Base-by-base conservation (phyloP, 306 rosid genomes). In the Gastrolobium bilobum region DNA sequence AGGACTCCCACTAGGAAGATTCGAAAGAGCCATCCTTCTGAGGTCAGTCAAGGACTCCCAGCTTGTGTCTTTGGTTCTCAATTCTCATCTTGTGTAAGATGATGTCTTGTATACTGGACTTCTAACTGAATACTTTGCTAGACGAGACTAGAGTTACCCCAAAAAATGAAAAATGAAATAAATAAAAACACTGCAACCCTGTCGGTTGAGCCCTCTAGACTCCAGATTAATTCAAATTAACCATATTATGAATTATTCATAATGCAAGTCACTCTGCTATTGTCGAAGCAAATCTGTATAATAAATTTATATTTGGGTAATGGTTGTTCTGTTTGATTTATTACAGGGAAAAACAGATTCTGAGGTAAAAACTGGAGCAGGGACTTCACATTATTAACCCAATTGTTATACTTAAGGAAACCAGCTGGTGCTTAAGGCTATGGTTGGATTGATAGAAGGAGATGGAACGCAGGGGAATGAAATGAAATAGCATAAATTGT, bases 1-100 rank as follows among this genome's bases (percentile, higher is more conserved):
- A 89, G 97, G 78, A 87, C 89, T 81, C 90, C 96, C 79, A 87
- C 97, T 47, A 87, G 94, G 85, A 88, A 86, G 87, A 84, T 93
- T 51, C 88, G 97, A 37, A 87, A 72, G 73, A 82, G 59, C 65
- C 75, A 86, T n/a, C 79, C 88, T 39, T 57, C 97, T 63, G 87
- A 90, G 96, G 98, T 93, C 58, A 83, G 89, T 85, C 44, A 51
- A 51, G 10, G 78, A 54, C 59, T 72, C 48, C 38, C 34, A 37
- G 75, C 46, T 42, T 37, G 31, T 47, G 71, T 77, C 40, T 53
- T 79, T 66, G 47, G 10, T 76, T 79, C 50, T 56, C 64, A 51
- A 10, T 76, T 79, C 50, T 56, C 64, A 51, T 77, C 68, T 67
- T 59, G 81, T 54, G 61, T 57, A 10, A 73, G 6, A 26, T 57